These are phyloP conservation scores for Parathielavia appendiculata DNA, from an alignment of 495 filamentous ascomycete genomes.

Conservation along the genomic window DNA sequence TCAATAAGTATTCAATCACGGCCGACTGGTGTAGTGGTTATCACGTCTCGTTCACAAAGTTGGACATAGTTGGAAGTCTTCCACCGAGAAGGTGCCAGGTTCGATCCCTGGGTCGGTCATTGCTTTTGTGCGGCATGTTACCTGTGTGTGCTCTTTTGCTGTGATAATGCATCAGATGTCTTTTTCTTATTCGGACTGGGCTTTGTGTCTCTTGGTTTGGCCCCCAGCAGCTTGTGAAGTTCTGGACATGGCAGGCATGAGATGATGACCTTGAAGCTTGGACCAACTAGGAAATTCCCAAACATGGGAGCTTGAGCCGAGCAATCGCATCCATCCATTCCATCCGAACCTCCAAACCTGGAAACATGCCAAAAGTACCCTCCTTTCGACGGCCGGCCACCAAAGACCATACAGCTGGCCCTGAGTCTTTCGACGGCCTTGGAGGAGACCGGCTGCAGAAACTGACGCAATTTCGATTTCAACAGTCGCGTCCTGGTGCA, in stretches of 20 bases:
- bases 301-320: neutral
- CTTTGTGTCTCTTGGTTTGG: no score
- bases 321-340: neutral
- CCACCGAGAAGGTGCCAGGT: constrained; percentile 26
- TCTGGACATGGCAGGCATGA: no score
- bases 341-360: neutral
- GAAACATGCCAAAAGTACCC: no score
- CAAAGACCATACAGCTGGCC: no score
- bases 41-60: constrained; percentile 26
- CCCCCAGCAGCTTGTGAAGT: no score
- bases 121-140: neutral
- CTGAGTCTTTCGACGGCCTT: no score
- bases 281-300: neutral
- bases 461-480: no score
- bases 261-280: neutral
- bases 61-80: constrained; percentile 2
- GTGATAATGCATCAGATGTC: no score
- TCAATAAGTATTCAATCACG: neutral
- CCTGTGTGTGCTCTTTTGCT: neutral
- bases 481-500: no score
- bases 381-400: no score
- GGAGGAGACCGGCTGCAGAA: no score
- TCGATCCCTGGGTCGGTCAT: constrained; percentile 27
- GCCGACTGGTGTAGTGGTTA: constrained; percentile 27
- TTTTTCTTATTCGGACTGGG: no score